Evolutionary conservation across 2,329 filamentous ascomycete genomes (phyloP).

Genomic region (Botrytis byssoidea): DNA sequence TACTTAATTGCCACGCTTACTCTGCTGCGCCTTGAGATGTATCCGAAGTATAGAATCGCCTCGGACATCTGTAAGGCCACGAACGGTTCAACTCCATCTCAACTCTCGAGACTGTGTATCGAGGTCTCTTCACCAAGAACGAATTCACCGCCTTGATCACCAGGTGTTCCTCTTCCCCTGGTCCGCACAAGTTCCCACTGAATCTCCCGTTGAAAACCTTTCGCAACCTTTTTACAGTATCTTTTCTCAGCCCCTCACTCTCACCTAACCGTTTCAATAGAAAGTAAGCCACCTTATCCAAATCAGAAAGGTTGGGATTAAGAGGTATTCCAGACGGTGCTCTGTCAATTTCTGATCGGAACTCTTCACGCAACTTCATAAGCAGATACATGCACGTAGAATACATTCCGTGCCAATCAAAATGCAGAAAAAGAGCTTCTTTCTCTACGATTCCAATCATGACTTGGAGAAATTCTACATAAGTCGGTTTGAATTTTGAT

Average conservation of each 20-base stretch:
- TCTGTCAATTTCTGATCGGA: background rate
- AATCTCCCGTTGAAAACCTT: background rate
- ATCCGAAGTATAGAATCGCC: background rate
- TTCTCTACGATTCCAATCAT: conserved; percentile 21
- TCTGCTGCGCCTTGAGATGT: background rate
- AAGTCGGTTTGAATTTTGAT: too few relatives aligned
- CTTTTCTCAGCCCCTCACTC: background rate
- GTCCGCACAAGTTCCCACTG: accelerated
- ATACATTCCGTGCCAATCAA: conserved; percentile 25
- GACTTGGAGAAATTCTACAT: conserved; percentile 22
- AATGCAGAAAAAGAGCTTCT: conserved; percentile 25
- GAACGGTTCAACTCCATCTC: background rate
- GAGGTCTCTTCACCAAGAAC: background rate
- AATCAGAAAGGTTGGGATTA: background rate
- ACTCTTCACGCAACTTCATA: background rate
- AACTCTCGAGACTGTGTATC: background rate
- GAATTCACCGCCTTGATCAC: background rate
- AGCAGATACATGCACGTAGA: conserved; percentile 6
- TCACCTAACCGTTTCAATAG: background rate
- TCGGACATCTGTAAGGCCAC: background rate
- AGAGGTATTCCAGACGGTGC: background rate
- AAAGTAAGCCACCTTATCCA: background rate
- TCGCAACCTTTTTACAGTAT: background rate
- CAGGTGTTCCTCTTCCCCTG: background rate
- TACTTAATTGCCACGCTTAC: background rate